Evolutionary conservation across 768 basidiomycete species (phyloP).

Genomic region (Steccherinum ochraceum): DNA sequence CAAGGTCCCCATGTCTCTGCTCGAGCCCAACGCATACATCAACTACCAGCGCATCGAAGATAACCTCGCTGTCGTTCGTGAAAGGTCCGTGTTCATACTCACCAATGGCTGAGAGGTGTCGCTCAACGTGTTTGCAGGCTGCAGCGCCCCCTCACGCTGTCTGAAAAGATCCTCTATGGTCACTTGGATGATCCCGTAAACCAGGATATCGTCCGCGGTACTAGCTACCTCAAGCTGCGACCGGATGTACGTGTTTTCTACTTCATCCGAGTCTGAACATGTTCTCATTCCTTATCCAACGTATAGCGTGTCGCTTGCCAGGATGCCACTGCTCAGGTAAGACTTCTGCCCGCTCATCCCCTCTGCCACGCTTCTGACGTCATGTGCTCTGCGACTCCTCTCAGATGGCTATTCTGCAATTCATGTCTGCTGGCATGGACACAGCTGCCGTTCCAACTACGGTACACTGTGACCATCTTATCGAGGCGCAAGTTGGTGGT

Average conservation of each 20-base stretch:
- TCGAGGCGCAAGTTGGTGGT: conserved; percentile 95
- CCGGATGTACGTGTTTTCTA: conserved; percentile 77
- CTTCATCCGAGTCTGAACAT: not conserved
- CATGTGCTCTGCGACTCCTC: conserved; percentile 23
- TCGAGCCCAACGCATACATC: conserved; percentile 78
- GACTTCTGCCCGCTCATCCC: conserved; percentile 10
- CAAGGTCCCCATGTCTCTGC: conserved; percentile 83
- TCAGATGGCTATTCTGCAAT: conserved; percentile 98
- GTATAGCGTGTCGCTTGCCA: conserved; percentile 80
- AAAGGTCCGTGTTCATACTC: conserved; percentile 46
- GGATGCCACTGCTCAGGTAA: conserved; percentile 83
- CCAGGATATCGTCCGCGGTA: conserved; percentile 87
- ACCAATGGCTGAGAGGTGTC: conserved; percentile 5
- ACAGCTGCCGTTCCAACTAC: conserved; percentile 97
- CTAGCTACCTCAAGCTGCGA: conserved; percentile 94
- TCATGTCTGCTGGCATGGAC: conserved; percentile 99
- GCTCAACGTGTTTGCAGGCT: conserved; percentile 41
- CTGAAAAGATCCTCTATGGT: conserved; percentile 97
- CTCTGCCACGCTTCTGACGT: conserved; percentile 20
- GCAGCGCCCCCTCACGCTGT: conserved; percentile 84
- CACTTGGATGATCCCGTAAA: conserved; percentile 92
- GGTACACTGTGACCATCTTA: conserved; percentile 98
- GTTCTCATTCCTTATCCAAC: conserved; percentile 2
- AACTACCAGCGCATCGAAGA: conserved; percentile 98
- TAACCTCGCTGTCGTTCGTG: conserved; percentile 83